These are phyloP conservation scores for Postia placenta DNA, from an alignment of 768 basidiomycete genomes.

Conservation along the genomic window DNA sequence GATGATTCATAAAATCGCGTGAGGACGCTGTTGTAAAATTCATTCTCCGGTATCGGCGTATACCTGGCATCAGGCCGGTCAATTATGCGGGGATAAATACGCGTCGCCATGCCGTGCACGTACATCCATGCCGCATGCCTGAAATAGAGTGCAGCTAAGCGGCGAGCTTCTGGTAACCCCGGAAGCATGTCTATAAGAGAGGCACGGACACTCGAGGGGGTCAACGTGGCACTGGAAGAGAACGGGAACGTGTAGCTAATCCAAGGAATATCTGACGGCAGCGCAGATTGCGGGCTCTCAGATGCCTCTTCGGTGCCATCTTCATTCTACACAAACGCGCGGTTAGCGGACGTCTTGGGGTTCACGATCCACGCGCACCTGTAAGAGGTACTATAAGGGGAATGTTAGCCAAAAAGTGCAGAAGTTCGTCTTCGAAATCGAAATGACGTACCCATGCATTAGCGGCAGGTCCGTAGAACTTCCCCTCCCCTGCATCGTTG, in stretches of 20 bases:
- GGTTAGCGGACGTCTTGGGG: neutral
- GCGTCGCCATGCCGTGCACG: constrained; percentile 18
- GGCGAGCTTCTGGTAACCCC: constrained; percentile 23
- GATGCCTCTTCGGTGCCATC: constrained; percentile 51
- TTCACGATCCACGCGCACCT: no score
- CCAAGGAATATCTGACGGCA: constrained; percentile 54
- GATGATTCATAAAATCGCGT: constrained; percentile 45
- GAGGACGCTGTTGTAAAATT: constrained; percentile 49
- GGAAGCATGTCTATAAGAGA: constrained; percentile 45
- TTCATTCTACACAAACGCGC: constrained; percentile 41
- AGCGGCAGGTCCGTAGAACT: constrained; percentile 60
- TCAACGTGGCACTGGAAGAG: constrained; percentile 32
- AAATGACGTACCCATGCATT: constrained; percentile 56
- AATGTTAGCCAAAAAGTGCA: constrained; percentile 8
- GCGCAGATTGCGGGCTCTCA: constrained; percentile 29
- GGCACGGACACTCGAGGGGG: constrained; percentile 36
- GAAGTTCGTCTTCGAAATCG: neutral
- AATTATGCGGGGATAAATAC: neutral
- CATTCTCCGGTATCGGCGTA: constrained; percentile 53
- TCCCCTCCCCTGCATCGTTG: constrained; percentile 53
- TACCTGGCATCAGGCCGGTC: constrained; percentile 38
- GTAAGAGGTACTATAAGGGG: constrained; percentile 49
- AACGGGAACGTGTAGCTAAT: constrained; percentile 58
- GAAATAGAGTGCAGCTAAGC: constrained; percentile 49
- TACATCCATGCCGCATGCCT: constrained; percentile 70